Conservation (phyloP, 192 early-diverging fungal genomes). For the Mortierella alpina region DNA sequence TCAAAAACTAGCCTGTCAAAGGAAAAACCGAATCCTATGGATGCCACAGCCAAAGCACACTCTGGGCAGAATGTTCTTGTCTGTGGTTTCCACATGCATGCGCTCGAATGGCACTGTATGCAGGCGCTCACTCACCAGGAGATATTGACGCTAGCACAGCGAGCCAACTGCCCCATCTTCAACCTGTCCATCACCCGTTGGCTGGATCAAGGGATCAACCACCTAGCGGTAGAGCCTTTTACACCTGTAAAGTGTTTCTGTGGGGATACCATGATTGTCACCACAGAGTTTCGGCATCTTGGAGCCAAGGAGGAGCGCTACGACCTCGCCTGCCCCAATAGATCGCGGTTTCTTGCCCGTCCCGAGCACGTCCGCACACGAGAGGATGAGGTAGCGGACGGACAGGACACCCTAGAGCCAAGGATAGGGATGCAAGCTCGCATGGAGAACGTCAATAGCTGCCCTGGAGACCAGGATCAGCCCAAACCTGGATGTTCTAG, state of each 20-base stretch:
- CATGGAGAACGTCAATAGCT: not conserved
- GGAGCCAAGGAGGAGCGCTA: not conserved
- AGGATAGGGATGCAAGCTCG: not conserved
- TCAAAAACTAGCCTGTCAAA: too few species aligned
- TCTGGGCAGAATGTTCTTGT: not conserved
- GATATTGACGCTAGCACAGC: slow-evolving; percentile 2
- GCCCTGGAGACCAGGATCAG: not conserved
- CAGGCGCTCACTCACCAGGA: not conserved
- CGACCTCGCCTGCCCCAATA: slow-evolving; percentile 15
- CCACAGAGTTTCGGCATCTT: not conserved
- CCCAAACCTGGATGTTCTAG: not conserved
- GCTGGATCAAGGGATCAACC: slow-evolving; percentile 15
- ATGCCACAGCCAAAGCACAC: too few species aligned
- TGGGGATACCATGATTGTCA: slow-evolving; percentile 21
- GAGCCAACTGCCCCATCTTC: slow-evolving; percentile 35
- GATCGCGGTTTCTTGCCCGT: not conserved
- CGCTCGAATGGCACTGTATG: slow-evolving; percentile 38
- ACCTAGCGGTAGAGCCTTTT: slow-evolving; percentile 20
- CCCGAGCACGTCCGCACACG: too few species aligned
- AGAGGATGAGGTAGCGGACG: not conserved
- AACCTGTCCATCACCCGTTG: slow-evolving; percentile 40
- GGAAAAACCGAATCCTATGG: too few species aligned
- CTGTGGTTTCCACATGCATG: slow-evolving; percentile 53
- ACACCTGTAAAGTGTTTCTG: slow-evolving; percentile 26
- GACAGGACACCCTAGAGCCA: not conserved